Conservation (phyloP, 176 grass and related monocot species). For the Carex kokanica region DNA sequence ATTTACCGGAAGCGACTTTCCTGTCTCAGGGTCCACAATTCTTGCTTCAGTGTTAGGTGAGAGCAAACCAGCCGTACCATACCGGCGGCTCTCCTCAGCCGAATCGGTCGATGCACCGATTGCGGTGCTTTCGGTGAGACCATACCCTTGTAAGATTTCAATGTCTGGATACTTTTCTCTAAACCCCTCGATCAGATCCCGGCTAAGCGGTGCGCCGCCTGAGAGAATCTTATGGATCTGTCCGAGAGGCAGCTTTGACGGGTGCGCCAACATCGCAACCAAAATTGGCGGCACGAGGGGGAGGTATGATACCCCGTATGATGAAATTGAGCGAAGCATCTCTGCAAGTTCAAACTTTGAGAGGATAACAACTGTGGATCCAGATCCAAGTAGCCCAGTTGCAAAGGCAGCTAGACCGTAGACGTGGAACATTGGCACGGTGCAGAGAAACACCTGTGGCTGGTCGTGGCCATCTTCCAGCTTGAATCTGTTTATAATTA, state of each 20-base stretch:
- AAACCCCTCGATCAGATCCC: constrained; percentile 88
- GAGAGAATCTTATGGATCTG: constrained; percentile 56
- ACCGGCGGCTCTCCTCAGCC: constrained; percentile 73
- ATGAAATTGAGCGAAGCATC: constrained; percentile 65
- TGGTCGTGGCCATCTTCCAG: constrained; percentile 42
- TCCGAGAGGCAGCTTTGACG: constrained; percentile 47
- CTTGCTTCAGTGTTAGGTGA: constrained; percentile 79
- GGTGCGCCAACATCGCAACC: constrained; percentile 68
- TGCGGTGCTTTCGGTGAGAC: constrained; percentile 85
- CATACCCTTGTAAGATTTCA: constrained; percentile 91
- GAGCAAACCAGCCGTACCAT: constrained; percentile 83
- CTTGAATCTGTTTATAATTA: constrained; percentile 76
- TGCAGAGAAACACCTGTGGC: constrained; percentile 79
- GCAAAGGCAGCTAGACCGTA: constrained; percentile 92
- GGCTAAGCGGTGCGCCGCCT: constrained; percentile 74
- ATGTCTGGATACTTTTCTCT: constrained; percentile 75
- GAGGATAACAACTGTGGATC: constrained; percentile 79
- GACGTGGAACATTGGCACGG: constrained; percentile 94
- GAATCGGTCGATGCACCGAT: constrained; percentile 94
- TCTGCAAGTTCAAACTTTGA: constrained; percentile 86
- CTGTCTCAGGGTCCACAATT: constrained; percentile 79
- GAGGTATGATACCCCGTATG: constrained; percentile 74
- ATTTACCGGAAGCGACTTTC: constrained; percentile 49
- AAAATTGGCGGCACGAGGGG: constrained; percentile 89
- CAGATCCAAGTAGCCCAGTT: constrained; percentile 80